Base-by-base conservation (phyloP, 75 land plant genomes). In the Ceratopteris richardii region DNA sequence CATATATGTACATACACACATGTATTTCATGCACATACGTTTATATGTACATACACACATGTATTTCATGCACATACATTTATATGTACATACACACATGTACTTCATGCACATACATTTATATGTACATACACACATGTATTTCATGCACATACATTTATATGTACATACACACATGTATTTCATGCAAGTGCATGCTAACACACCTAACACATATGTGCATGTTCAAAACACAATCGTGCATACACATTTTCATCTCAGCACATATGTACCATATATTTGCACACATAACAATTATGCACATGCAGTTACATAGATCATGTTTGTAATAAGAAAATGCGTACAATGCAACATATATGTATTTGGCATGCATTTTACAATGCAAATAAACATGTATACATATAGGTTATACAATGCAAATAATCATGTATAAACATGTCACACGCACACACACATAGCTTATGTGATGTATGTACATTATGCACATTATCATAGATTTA, bases 131-230 rank as follows among this genome's bases (percentile, higher is more conserved):
- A 40, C 42, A 40, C 42, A 40, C 42, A 40, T 40, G 42, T 14
- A 40, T n/a, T n/a, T n/a, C 42, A 40, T 14, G 42, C 42, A 40
- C 42, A 40, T 40, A 40, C 42, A 40, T n/a, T n/a, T n/a, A n/a
- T n/a, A n/a, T n/a, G n/a, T 40, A 40, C 42, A 40, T 40, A 40
- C 42, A 40, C 14, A 40, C 42, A 40, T 40, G 14, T 14, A 40
- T 40, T 10, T 14, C 9, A 10, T 14, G 14, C 14, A 40, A 9
- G 14, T 14, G 14, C 42, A 40, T 40, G 14, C 42, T 10, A 9
- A 40, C 42, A 40, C 42, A 40, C 42, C 14, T 14, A 40, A n/a
- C n/a, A n/a, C n/a, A n/a, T n/a, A n/a, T n/a, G n/a, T n/a, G n/a
- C n/a, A n/a, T n/a, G n/a, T n/a, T 40, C 9, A 9, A 40, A 10